These are phyloP conservation scores for Leishmania tropica DNA, from an alignment of 208 protist genomes.

Conservation along the genomic window DNA sequence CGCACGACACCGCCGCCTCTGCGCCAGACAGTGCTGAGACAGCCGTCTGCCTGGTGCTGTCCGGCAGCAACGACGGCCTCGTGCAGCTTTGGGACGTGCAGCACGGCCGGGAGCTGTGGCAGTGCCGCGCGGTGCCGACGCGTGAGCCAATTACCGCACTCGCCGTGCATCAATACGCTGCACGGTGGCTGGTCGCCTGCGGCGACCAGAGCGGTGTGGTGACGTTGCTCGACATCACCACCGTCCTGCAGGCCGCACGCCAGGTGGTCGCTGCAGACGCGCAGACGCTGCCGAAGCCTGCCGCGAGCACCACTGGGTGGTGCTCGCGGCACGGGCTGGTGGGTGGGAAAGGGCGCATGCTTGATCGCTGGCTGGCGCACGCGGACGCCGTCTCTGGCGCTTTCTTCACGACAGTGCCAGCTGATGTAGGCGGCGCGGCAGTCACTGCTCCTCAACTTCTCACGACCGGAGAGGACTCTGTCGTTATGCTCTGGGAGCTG, in stretches of 20 bases:
- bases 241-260: slow-evolving; percentile 23
- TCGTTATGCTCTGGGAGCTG: slow-evolving; percentile 19
- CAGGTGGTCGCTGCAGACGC: slow-evolving; percentile 2
- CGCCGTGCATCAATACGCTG: slow-evolving; percentile 8
- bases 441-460: slow-evolving; percentile 10
- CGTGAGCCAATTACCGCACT: slow-evolving; percentile 63
- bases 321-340: slow-evolving; percentile 18
- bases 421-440: not conserved
- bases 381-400: slow-evolving; percentile 49
- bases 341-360: slow-evolving; percentile 29
- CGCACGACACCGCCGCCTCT: not conserved
- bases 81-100: slow-evolving; percentile 85
- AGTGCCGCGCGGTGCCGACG: slow-evolving; percentile 57
- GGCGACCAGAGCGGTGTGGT: slow-evolving; percentile 56
- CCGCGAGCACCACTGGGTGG: not conserved
- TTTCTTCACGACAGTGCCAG: slow-evolving; percentile 7
- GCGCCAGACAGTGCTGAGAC: not conserved
- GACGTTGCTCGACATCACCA: slow-evolving; percentile 58
- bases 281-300: not conserved
- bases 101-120: slow-evolving; percentile 59
- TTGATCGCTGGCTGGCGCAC: slow-evolving; percentile 83
- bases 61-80: slow-evolving; percentile 73
- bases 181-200: slow-evolving; percentile 43
- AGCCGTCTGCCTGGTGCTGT: slow-evolving; percentile 40
- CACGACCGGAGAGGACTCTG: slow-evolving; percentile 19